phyloP scores from a whole-genome alignment of 2,329 filamentous ascomycete species.

The Xylariaceae sp. region DNA sequence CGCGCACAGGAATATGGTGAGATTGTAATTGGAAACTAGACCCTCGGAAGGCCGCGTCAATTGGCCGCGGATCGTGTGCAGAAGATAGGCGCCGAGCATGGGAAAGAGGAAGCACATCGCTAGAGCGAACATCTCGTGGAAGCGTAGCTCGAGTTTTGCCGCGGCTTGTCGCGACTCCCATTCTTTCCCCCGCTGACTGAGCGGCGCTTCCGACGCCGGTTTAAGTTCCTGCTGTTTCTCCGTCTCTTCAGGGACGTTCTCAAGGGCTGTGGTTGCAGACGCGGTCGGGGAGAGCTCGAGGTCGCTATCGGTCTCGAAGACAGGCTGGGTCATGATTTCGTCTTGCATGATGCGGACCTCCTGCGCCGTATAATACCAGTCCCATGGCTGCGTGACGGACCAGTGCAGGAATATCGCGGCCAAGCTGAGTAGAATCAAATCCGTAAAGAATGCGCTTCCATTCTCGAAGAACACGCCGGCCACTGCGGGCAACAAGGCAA shows the following conservation, averaged over 20 bases:
- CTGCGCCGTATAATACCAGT: constrained; percentile 76
- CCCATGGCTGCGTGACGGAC: constrained; percentile 89
- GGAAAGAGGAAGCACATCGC: constrained; percentile 79
- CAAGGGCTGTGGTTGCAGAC: constrained; percentile 35
- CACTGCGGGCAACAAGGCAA: constrained; percentile 84
- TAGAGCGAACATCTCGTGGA: constrained; percentile 76
- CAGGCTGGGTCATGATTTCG: constrained; percentile 44
- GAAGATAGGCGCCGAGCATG: constrained; percentile 75
- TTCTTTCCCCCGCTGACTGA: constrained; percentile 18
- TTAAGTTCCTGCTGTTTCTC: constrained; percentile 21
- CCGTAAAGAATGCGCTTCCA: constrained; percentile 80
- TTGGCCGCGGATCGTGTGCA: constrained; percentile 79
- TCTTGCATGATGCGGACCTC: constrained; percentile 56
- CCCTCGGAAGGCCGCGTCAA: constrained; percentile 83
- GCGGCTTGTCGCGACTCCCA: constrained; percentile 36
- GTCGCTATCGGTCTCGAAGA: constrained; percentile 51
- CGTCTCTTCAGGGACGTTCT: constrained; percentile 49
- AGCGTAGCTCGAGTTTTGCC: constrained; percentile 66
- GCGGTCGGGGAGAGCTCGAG: constrained; percentile 33
- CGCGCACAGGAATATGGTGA: constrained; percentile 85
- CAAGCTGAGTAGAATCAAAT: constrained; percentile 77
- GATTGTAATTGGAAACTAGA: constrained; percentile 88
- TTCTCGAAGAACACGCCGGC: constrained; percentile 83
- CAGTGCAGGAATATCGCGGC: constrained; percentile 89
- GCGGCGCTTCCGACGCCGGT: constrained; percentile 7